A percentile compares a stretch with the other conserved stretches of the same genome.
phyloP scores from a whole-genome alignment of 768 basidiomycete species.

The Pleurotus djamor region DNA sequence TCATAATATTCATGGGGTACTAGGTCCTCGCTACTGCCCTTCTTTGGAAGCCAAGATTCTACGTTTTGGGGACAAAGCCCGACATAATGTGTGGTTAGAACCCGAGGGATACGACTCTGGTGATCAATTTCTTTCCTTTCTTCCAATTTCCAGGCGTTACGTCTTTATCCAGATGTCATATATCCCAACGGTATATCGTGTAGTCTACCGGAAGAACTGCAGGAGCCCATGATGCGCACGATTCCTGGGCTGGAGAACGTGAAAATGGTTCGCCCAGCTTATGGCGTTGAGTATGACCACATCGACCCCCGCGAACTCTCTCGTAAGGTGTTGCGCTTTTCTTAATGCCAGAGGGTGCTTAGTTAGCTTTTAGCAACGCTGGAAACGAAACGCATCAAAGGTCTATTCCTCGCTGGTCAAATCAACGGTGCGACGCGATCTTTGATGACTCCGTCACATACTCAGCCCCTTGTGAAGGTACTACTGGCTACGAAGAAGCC shows the following conservation, averaged over 20 bases:
- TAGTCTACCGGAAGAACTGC: conserved; percentile 83
- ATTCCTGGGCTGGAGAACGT: conserved; percentile 85
- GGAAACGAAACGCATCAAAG: conserved; percentile 83
- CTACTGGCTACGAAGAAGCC: conserved; percentile 94
- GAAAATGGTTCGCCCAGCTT: conserved; percentile 80
- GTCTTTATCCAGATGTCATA: conserved; percentile 56
- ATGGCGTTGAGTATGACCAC: conserved; percentile 93
- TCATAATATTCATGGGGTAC: neutral
- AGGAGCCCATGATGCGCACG: conserved; percentile 80
- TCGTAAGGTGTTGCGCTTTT: conserved; percentile 39
- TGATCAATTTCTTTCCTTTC: conserved; percentile 19
- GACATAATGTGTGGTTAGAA: conserved; percentile 85
- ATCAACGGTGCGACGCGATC: conserved; percentile 63
- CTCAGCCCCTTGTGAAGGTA: conserved; percentile 39
- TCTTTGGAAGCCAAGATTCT: conserved; percentile 86
- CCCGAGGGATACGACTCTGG: conserved; percentile 92
- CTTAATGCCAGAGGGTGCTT: neutral
- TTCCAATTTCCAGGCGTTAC: neutral
- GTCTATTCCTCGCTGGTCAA: conserved; percentile 86
- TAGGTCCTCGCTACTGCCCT: conserved; percentile 90
- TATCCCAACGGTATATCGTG: conserved; percentile 92
- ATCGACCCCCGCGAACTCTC: conserved; percentile 82
- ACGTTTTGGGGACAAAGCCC: conserved; percentile 69
- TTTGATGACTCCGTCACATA: neutral
- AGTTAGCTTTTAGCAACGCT: conserved; percentile 59